Evolutionary conservation across 352 stramenopile genomes (phyloP).

Genomic region (Aphanomyces astaci): DNA sequence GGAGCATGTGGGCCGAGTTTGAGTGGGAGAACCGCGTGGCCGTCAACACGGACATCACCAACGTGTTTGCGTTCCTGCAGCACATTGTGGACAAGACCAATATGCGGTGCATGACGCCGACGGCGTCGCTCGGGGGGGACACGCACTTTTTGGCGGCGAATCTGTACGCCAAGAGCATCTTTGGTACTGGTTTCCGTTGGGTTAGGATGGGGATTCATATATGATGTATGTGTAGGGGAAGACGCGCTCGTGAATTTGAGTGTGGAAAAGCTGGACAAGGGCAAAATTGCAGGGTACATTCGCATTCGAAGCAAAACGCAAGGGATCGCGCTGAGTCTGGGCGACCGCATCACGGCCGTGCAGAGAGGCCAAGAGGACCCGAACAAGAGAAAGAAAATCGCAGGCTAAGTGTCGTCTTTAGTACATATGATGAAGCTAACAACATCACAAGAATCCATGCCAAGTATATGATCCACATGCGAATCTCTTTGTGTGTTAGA

Average conservation of each 20-base stretch:
- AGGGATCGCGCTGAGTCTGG: constrained; percentile 98
- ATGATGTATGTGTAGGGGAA: constrained; percentile 67
- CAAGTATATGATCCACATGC: too few species aligned
- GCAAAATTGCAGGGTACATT: constrained; percentile 97
- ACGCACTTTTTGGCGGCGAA: constrained; percentile 93
- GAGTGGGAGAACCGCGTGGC: constrained; percentile 99
- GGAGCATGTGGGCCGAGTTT: constrained; percentile 99
- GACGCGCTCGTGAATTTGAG: constrained; percentile 99
- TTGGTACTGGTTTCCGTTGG: too few species aligned
- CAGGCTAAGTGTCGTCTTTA: background rate
- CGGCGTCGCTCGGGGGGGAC: constrained; percentile 76
- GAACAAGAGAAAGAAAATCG: constrained; percentile 40
- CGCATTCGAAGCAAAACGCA: constrained; percentile 99
- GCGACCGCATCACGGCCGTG: constrained; percentile 97
- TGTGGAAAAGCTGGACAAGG: constrained; percentile 98
- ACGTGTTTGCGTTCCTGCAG: constrained; percentile 96
- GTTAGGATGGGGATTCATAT: background rate
- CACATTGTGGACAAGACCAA: constrained; percentile 99
- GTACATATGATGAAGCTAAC: background rate
- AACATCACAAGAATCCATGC: background rate
- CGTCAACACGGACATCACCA: constrained; percentile 95
- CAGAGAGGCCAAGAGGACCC: constrained; percentile 86
- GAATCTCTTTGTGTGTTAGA: too few species aligned
- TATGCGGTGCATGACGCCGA: constrained; percentile 98
- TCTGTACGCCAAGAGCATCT: constrained; percentile 87